phyloP scores from a whole-genome alignment of 2,329 filamentous ascomycete species.

The Alternaria dauci region DNA sequence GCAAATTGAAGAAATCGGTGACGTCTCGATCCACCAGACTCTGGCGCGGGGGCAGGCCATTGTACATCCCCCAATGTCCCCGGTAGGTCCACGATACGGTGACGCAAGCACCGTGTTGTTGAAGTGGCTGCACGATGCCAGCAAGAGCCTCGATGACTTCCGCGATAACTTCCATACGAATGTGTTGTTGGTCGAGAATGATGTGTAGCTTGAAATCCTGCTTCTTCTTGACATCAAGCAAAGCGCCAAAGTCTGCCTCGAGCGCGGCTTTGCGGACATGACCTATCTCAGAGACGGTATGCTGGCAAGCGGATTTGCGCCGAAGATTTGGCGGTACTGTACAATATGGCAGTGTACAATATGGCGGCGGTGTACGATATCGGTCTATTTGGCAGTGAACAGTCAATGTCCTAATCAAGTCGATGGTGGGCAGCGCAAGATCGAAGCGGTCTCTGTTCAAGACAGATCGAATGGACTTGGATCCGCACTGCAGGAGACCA shows the following conservation, averaged over 20 bases:
- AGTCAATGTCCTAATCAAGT: constrained; percentile 5
- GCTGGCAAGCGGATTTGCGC: too few species aligned
- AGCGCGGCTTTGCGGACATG: too few species aligned
- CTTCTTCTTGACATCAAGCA: not conserved
- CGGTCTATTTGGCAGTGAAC: not conserved
- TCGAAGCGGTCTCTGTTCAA: constrained; percentile 1
- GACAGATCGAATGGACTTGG: not conserved
- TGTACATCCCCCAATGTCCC: not conserved
- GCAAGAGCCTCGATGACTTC: not conserved
- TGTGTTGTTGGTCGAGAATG: not conserved
- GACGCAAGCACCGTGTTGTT: not conserved
- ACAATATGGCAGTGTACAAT: too few species aligned
- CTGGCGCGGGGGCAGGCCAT: not conserved
- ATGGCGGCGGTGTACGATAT: too few species aligned
- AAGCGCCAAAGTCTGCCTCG: not conserved
- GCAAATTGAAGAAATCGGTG: too few species aligned
- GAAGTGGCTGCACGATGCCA: not conserved
- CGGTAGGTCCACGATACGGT: constrained; percentile 6
- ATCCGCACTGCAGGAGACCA: constrained; percentile 1
- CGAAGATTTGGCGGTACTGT: too few species aligned
- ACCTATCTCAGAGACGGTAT: too few species aligned
- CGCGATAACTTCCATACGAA: not conserved
- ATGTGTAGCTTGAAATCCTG: not conserved
- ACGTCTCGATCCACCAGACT: too few species aligned
- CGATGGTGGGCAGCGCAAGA: not conserved